Evolutionary conservation across 2,329 filamentous ascomycete species (phyloP).

Genomic region (Nannizziopsis arthrosporioides): DNA sequence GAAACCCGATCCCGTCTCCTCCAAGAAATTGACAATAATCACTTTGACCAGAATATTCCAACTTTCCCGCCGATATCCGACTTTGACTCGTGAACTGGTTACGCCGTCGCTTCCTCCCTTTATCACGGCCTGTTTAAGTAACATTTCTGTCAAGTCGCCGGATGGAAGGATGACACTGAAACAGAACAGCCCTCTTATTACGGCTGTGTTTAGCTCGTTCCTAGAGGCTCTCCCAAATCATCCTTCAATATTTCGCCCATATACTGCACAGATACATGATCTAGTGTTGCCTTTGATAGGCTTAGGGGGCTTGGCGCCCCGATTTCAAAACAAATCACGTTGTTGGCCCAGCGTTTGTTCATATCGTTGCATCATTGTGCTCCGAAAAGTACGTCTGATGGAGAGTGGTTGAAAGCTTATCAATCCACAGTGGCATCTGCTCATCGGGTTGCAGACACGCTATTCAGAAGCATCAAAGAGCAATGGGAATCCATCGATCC

Average conservation of each 20-base stretch:
- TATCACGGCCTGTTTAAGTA: slow-evolving; percentile 58
- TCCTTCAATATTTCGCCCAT: slow-evolving; percentile 70
- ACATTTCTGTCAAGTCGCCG: slow-evolving; percentile 42
- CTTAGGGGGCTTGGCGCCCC: slow-evolving; percentile 46
- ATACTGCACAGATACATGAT: slow-evolving; percentile 54
- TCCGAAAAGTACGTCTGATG: slow-evolving; percentile 62
- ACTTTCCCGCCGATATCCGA: slow-evolving; percentile 69
- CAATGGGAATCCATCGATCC: slow-evolving; percentile 61
- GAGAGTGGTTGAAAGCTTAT: slow-evolving; percentile 66
- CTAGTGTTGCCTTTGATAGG: slow-evolving; percentile 51
- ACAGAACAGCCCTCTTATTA: slow-evolving; percentile 42
- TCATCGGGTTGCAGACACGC: slow-evolving; percentile 60
- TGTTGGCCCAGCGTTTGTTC: slow-evolving; percentile 52
- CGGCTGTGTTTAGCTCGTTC: slow-evolving; percentile 61
- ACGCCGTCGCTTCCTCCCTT: slow-evolving; percentile 69
- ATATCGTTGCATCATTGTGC: slow-evolving; percentile 68
- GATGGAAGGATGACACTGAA: slow-evolving; percentile 28
- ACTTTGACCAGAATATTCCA: slow-evolving; percentile 73
- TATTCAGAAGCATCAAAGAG: slow-evolving; percentile 69
- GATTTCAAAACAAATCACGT: slow-evolving; percentile 39
- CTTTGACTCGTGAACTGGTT: slow-evolving; percentile 73
- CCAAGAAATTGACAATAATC: slow-evolving; percentile 65
- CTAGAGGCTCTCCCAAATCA: slow-evolving; percentile 64
- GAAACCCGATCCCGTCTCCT: slow-evolving; percentile 65
- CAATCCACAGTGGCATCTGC: slow-evolving; percentile 50